Base-by-base conservation (phyloP, 1,284 basidiomycete species). In the Ceratobasidium sp. region DNA sequence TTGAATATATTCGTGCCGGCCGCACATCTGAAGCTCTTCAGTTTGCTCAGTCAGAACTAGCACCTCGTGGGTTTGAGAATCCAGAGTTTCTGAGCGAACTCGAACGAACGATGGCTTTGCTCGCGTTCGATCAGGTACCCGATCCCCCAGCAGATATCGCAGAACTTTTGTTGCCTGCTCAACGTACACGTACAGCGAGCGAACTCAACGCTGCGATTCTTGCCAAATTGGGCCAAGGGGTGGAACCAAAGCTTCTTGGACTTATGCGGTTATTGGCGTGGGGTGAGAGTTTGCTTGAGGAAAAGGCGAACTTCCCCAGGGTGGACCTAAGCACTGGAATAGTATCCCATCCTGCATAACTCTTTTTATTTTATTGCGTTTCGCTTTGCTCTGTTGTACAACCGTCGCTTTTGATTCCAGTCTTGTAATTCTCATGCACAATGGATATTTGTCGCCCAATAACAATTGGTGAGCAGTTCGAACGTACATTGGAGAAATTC, bases 201-300 rank as follows among this genome's bases (percentile, higher is more conserved):
- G 92, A 97, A 81, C 89, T 99, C 77, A 99, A 99, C 79, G 91
- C 94, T 0, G 96, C 97, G 28, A 97, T 99, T 72, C 84, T 99
- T 76, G 93, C 95, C 76, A 92, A 90, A 78, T 85, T 96, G 76
- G 92, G 94, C 75, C 94, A 98, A 78, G 94, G 95, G 0, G 92
- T 92, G 79, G 93, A 97, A 78, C 93, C 96, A 55, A 98, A 97
- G 82, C 82, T 98, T 57, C 88, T 91, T 16, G 90, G 89, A n/a
- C 80, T 99, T 76, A 83, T 98, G 79, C 89, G 92, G 80, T 84
- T 98, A 77, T 85, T 97, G 78, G 88, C 85, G 46, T 98, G 94
- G 93, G 96, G 95, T 2, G 95, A 98, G 81, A 85, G 85, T 61
- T 83, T 92, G 83, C 81, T 98, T 75, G 86, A 87, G 62, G 90